Evolutionary conservation across 2,329 filamentous ascomycete species (phyloP).

Genomic region (Claviceps sp.): DNA sequence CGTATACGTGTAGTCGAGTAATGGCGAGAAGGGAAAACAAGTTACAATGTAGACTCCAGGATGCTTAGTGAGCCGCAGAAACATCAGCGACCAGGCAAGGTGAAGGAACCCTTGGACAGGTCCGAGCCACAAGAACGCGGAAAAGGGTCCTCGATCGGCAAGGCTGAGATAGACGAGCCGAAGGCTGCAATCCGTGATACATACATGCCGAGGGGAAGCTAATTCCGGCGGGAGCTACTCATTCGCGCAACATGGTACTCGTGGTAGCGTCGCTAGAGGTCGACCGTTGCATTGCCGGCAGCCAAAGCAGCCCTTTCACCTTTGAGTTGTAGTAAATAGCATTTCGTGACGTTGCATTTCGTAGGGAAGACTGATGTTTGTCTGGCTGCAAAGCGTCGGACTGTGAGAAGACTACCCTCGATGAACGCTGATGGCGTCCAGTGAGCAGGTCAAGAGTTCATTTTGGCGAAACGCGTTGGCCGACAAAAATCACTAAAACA

Average conservation of each 20-base stretch:
- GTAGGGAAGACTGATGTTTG: too few species aligned
- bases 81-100: too few species aligned
- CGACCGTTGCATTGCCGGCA: not conserved
- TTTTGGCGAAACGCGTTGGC: not conserved
- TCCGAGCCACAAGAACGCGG: not conserved
- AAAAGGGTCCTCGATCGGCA: not conserved
- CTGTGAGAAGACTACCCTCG: not conserved
- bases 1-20: not conserved
- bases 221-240: not conserved
- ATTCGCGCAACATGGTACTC: not conserved
- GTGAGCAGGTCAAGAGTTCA: not conserved
- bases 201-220: too few species aligned
- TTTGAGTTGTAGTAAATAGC: not conserved
- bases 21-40: not conserved
- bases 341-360: not conserved
- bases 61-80: not conserved
- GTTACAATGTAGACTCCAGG: not conserved
- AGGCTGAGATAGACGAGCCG: conserved; percentile 7
- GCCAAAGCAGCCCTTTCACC: not conserved
- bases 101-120: too few species aligned
- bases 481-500: too few species aligned
- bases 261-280: not conserved
- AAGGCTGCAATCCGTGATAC: not conserved
- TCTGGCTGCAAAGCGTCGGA: not conserved
- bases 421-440: not conserved